Conservation (phyloP, 768 basidiomycete genomes). For the Tulasnella sp. region DNA sequence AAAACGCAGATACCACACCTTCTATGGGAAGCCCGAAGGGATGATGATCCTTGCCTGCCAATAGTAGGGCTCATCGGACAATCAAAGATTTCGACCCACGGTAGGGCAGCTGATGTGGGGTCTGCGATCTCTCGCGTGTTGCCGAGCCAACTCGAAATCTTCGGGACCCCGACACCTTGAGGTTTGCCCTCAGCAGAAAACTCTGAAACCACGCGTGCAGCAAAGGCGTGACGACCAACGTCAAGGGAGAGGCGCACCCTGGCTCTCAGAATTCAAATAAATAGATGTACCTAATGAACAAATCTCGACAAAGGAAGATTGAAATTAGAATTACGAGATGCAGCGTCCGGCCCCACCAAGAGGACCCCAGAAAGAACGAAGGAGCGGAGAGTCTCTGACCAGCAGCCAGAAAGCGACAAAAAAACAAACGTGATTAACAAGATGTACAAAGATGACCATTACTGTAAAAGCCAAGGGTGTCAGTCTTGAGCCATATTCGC, state of each 20-base stretch:
- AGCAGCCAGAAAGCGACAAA: not conserved
- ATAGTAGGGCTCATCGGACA: too few species aligned
- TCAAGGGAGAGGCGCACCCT: not conserved
- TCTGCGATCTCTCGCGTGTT: too few species aligned
- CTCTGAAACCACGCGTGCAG: not conserved
- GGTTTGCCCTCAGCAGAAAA: not conserved
- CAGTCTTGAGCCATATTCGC: not conserved
- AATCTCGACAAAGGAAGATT: not conserved
- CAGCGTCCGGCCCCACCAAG: not conserved
- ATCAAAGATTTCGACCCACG: too few species aligned
- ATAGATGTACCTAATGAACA: slow-evolving; percentile 1
- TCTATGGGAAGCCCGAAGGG: too few species aligned
- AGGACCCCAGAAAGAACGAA: not conserved
- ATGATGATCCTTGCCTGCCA: too few species aligned
- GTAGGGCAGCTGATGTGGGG: too few species aligned
- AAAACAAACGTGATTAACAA: not conserved
- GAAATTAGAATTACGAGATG: not conserved
- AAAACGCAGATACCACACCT: too few species aligned
- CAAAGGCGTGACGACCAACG: not conserved
- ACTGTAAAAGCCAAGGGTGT: not conserved
- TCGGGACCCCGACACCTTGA: too few species aligned
- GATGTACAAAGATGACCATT: not conserved
- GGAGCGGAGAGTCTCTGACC: not conserved
- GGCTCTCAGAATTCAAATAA: not conserved
- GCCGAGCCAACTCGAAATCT: too few species aligned